phyloP scores from a whole-genome alignment of 2,329 filamentous ascomycete genomes.

The Xylariaceae sp. region DNA sequence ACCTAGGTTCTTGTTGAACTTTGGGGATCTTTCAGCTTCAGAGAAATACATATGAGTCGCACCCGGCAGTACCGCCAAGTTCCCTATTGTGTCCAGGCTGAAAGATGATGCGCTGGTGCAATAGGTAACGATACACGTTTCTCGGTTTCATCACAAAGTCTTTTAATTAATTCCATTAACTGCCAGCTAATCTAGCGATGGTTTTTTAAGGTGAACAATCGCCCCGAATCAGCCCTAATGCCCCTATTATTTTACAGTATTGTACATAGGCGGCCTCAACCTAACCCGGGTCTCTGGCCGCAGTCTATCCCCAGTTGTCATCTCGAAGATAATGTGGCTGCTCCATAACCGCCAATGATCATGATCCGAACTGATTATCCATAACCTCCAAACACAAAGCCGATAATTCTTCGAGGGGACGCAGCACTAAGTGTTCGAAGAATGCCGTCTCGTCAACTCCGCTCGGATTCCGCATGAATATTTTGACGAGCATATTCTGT shows the following conservation, averaged over 20 bases:
- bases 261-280: background rate
- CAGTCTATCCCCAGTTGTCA: background rate
- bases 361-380: conserved; percentile 35
- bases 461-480: conserved; percentile 41
- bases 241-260: background rate
- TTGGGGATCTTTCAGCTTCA: no score
- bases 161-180: background rate
- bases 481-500: conserved; percentile 35
- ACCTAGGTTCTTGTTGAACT: no score
- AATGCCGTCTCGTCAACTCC: conserved; percentile 40
- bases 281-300: background rate
- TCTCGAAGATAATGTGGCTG: background rate
- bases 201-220: background rate
- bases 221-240: background rate
- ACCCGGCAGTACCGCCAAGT: no score
- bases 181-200: background rate
- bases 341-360: background rate
- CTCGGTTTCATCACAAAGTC: background rate
- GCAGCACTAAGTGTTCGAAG: conserved; percentile 45
- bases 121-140: background rate
- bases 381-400: conserved; percentile 42
- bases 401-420: conserved; percentile 44
- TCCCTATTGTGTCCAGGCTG: no score
- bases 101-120: no score
- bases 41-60: no score